phyloP scores from a whole-genome alignment of 805 yeast species.

The Spathaspora hagerdaliae region DNA sequence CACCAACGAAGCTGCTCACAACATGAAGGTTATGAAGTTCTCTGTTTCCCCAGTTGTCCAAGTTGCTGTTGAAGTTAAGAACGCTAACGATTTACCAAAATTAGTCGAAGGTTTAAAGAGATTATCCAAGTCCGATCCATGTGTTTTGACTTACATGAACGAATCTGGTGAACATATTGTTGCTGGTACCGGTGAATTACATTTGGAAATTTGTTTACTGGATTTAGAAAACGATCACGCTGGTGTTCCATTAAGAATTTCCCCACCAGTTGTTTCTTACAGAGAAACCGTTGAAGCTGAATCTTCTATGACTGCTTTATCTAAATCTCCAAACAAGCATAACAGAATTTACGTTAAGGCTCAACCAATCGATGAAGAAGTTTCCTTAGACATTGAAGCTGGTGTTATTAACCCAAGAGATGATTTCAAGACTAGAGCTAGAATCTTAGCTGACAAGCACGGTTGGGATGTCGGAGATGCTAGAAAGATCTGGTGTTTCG shows the following conservation, averaged over 20 bases:
- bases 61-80: conserved; percentile 99
- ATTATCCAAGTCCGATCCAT: conserved; percentile 98
- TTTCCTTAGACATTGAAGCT: conserved; percentile 82
- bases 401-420: conserved; percentile 94
- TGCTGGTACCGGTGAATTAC: conserved; percentile 99
- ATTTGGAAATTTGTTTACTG: conserved; percentile 93
- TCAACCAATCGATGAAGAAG: conserved; percentile 93
- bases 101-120: conserved; percentile 99
- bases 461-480: conserved; percentile 99
- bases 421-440: conserved; percentile 98
- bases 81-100: conserved; percentile 98
- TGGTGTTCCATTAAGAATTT: conserved; percentile 96
- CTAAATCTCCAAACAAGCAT: conserved; percentile 99
- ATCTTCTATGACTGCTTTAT: conserved; percentile 93
- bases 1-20: conserved; percentile 95
- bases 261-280: conserved; percentile 98
- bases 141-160: conserved; percentile 83
- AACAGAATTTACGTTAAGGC: conserved; percentile 99
- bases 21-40: conserved; percentile 99
- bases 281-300: conserved; percentile 96
- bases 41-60: conserved; percentile 99
- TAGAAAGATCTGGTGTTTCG: conserved; percentile 99
- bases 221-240: conserved; percentile 99
- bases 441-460: conserved; percentile 97
- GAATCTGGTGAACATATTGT: conserved; percentile 99